phyloP scores from a whole-genome alignment of 2,329 filamentous ascomycete species.

The Biscogniauxia sp. region DNA sequence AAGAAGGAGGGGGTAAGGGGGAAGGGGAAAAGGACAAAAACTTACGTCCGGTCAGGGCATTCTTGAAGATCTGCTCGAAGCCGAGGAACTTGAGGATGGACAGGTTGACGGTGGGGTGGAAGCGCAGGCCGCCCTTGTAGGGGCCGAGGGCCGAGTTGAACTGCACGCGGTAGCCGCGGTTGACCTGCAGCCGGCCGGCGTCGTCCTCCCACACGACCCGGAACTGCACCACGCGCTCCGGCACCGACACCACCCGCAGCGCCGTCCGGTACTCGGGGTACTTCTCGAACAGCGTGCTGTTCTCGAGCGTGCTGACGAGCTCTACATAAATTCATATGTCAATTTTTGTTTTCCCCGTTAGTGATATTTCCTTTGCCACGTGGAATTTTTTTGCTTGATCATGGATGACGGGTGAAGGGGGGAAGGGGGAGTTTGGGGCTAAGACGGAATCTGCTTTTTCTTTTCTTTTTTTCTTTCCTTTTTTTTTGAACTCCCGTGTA shows the following conservation, averaged over 20 bases:
- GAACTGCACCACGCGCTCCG: constrained; percentile 96
- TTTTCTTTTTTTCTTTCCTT: background rate
- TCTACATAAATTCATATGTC: constrained; percentile 62
- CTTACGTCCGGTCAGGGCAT: constrained; percentile 91
- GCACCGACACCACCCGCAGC: constrained; percentile 81
- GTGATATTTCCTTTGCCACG: too few species aligned
- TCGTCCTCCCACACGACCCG: constrained; percentile 96
- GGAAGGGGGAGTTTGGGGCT: background rate
- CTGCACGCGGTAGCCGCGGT: constrained; percentile 94
- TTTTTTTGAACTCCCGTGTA: background rate
- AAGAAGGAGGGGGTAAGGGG: background rate
- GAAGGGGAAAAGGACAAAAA: too few species aligned
- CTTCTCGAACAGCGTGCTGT: constrained; percentile 88
- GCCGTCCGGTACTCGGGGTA: constrained; percentile 93
- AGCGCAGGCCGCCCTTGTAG: constrained; percentile 95
- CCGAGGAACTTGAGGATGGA: constrained; percentile 92
- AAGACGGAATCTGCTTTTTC: background rate
- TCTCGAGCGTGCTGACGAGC: constrained; percentile 90
- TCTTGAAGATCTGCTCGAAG: constrained; percentile 99
- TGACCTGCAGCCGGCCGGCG: constrained; percentile 82
- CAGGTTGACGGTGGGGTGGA: constrained; percentile 86
- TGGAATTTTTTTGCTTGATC: too few species aligned
- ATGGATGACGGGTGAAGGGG: too few species aligned
- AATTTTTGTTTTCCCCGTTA: background rate
- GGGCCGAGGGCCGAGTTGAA: constrained; percentile 97